These are phyloP conservation scores for Coprinopsis marcescibilis DNA, from an alignment of 768 basidiomycete species.

Conservation along the genomic window DNA sequence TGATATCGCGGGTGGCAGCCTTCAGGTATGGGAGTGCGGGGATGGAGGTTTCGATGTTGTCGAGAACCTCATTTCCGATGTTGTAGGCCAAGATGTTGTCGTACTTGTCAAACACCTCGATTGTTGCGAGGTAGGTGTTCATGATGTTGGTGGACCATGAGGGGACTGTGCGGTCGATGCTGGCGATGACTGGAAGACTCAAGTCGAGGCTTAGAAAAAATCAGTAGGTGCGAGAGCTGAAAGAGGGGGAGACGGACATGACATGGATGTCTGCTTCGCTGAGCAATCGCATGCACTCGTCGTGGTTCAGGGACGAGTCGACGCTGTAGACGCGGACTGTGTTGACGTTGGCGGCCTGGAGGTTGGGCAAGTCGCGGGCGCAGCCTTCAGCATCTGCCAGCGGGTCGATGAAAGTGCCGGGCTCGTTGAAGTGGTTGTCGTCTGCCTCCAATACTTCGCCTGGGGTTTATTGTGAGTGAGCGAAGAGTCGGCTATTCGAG, in stretches of 20 bases:
- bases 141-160: constrained; percentile 80
- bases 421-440: constrained; percentile 63
- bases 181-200: constrained; percentile 78
- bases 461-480: constrained; percentile 15
- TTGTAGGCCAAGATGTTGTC: constrained; percentile 88
- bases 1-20: constrained; percentile 85
- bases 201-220: constrained; percentile 90
- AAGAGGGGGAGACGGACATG: constrained; percentile 51
- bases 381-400: constrained; percentile 64
- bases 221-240: constrained; percentile 3
- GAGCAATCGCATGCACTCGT: constrained; percentile 76
- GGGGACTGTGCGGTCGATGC: constrained; percentile 67
- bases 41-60: constrained; percentile 57
- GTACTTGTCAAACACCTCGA: constrained; percentile 77
- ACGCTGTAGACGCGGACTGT: constrained; percentile 84
- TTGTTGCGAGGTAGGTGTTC: constrained; percentile 71
- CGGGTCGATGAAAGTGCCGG: constrained; percentile 76
- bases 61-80: constrained; percentile 81
- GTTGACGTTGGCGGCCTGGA: constrained; percentile 75
- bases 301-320: constrained; percentile 77
- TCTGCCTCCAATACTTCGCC: constrained; percentile 38
- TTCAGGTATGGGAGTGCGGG: constrained; percentile 84
- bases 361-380: constrained; percentile 70
- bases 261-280: constrained; percentile 81
- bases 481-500: constrained; percentile 2